Conservation (phyloP, 768 basidiomycete species). For the Tulasnella sp. region DNA sequence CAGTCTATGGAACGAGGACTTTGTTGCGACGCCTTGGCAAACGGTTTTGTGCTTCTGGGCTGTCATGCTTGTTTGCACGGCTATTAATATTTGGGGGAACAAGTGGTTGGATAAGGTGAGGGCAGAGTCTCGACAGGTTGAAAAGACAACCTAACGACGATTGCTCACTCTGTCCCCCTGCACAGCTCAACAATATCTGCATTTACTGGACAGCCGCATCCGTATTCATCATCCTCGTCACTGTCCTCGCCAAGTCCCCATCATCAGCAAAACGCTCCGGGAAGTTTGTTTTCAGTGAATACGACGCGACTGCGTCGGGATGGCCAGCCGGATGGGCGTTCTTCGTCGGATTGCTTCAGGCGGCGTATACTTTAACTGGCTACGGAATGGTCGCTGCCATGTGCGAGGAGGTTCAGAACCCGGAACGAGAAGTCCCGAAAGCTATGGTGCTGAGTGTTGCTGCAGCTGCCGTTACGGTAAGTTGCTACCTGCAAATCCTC, state of each 20-base stretch:
- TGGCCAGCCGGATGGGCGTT: slow-evolving; percentile 64
- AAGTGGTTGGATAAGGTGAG: slow-evolving; percentile 44
- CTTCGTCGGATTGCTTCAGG: slow-evolving; percentile 47
- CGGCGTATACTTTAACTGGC: slow-evolving; percentile 50
- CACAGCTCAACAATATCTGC: slow-evolving; percentile 41
- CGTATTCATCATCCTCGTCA: slow-evolving; percentile 46
- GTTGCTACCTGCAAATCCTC: slow-evolving; percentile 11
- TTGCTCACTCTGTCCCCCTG: background rate
- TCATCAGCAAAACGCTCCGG: slow-evolving; percentile 47
- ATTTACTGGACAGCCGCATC: slow-evolving; percentile 52
- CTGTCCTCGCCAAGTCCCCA: slow-evolving; percentile 47
- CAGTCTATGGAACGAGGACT: slow-evolving; percentile 50
- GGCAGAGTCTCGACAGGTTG: slow-evolving; percentile 27
- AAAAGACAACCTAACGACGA: background rate
- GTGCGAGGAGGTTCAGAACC: slow-evolving; percentile 60
- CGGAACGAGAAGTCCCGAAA: slow-evolving; percentile 45
- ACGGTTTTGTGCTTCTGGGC: slow-evolving; percentile 51
- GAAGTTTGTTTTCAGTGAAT: slow-evolving; percentile 49
- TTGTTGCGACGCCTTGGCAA: slow-evolving; percentile 52
- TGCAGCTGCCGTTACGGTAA: background rate
- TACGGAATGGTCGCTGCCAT: slow-evolving; percentile 63
- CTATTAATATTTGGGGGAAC: slow-evolving; percentile 52
- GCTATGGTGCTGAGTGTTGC: slow-evolving; percentile 44
- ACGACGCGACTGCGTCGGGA: slow-evolving; percentile 55
- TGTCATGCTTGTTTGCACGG: slow-evolving; percentile 41